phyloP scores from a whole-genome alignment of 805 yeast genomes.

The Kazachstania kunashirensis region DNA sequence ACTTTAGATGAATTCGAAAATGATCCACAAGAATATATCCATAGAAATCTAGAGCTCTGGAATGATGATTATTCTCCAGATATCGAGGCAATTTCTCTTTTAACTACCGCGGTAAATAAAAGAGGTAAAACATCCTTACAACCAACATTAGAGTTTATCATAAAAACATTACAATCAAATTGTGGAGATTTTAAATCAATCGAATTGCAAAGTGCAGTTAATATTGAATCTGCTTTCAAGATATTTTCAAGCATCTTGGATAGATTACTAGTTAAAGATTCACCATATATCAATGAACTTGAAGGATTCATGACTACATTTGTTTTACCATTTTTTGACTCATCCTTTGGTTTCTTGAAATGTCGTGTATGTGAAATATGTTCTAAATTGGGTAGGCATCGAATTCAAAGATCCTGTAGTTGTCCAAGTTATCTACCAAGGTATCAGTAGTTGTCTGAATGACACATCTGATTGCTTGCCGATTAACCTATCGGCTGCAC shows the following conservation, averaged over 20 bases:
- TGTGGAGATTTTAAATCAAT: slow-evolving; percentile 16
- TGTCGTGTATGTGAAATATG: slow-evolving; percentile 65
- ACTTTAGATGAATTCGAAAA: slow-evolving; percentile 67
- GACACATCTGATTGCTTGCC: slow-evolving; percentile 45
- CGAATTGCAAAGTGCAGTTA: slow-evolving; percentile 44
- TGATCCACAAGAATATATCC: slow-evolving; percentile 84
- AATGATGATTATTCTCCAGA: slow-evolving; percentile 63
- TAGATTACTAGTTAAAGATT: slow-evolving; percentile 42
- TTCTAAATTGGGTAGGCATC: slow-evolving; percentile 54
- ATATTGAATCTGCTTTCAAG: slow-evolving; percentile 71
- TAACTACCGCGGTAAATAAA: slow-evolving; percentile 63
- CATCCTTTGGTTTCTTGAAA: slow-evolving; percentile 55
- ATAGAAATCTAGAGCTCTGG: slow-evolving; percentile 54
- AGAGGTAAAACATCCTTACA: slow-evolving; percentile 51
- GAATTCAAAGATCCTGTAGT: slow-evolving; percentile 36
- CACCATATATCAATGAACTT: slow-evolving; percentile 53
- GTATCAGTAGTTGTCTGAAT: slow-evolving; percentile 35
- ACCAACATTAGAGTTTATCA: slow-evolving; percentile 52
- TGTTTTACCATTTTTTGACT: slow-evolving; percentile 63
- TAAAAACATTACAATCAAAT: slow-evolving; percentile 34
- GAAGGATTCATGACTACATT: slow-evolving; percentile 54
- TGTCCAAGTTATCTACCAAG: slow-evolving; percentile 35
- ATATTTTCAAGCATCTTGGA: slow-evolving; percentile 66
- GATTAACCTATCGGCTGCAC: slow-evolving; percentile 72
- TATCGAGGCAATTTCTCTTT: slow-evolving; percentile 64